phyloP scores from a whole-genome alignment of 1,139 yeast genomes.

The Diutina neorugosa region DNA sequence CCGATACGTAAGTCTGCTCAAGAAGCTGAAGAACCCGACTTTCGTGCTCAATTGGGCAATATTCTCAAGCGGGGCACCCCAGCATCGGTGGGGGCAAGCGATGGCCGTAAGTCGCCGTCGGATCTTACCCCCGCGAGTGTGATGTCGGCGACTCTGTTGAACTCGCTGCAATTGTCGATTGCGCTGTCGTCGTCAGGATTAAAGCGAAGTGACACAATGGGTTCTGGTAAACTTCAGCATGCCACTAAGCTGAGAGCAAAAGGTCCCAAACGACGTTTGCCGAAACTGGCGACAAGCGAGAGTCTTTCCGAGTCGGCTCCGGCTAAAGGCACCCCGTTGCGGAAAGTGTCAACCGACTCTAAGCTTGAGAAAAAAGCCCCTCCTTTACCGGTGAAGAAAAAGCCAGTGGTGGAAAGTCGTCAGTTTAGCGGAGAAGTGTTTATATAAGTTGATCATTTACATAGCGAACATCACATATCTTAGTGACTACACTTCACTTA shows the following conservation, averaged over 20 bases:
- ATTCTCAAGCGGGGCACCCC: not conserved
- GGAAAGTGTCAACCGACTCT: not conserved
- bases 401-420: not conserved
- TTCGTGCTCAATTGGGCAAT: not conserved
- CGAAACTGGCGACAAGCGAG: not conserved
- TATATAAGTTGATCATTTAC: not conserved
- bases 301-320: not conserved
- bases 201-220: not conserved
- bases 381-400: not conserved
- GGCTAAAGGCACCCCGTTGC: not conserved
- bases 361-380: not conserved
- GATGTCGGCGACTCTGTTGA: not conserved
- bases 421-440: constrained; percentile 4
- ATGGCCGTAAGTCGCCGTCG: not conserved
- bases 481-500: no score
- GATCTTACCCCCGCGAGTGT: not conserved
- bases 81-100: not conserved
- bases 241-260: constrained; percentile 1
- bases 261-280: constrained; percentile 1
- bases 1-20: not conserved
- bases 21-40: not conserved
- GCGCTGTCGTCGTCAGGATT: not conserved
- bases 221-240: not conserved
- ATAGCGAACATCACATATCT: not conserved
- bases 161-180: not conserved